These are phyloP conservation scores for Hyphopichia fennica DNA, from an alignment of 1,139 yeast species.

Conservation along the genomic window DNA sequence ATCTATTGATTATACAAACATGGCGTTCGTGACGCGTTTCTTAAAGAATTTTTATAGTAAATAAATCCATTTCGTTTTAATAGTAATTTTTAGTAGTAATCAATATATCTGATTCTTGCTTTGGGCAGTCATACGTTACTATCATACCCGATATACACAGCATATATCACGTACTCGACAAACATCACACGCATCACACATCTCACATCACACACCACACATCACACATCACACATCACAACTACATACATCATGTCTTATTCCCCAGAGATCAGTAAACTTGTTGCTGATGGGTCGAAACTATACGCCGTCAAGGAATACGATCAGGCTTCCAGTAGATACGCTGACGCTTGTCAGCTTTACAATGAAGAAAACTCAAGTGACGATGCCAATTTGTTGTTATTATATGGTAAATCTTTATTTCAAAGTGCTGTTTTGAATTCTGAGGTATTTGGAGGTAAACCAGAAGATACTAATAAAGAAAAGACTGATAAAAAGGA, in stretches of 20 bases:
- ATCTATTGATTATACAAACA: too few relatives aligned
- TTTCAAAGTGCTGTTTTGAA: conserved; percentile 75
- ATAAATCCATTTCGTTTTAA: too few relatives aligned
- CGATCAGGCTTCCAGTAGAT: conserved; percentile 68
- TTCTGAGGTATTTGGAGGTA: conserved; percentile 79
- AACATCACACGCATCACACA: not conserved
- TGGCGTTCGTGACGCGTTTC: too few relatives aligned
- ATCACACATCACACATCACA: too few relatives aligned
- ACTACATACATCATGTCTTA: conserved; percentile 16
- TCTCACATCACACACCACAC: too few relatives aligned
- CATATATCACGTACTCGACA: too few relatives aligned
- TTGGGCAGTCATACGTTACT: too few relatives aligned
- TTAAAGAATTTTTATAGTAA: too few relatives aligned
- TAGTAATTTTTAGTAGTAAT: too few relatives aligned
- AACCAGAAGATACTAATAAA: conserved; percentile 11
- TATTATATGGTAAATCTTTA: conserved; percentile 76
- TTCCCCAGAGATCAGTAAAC: conserved; percentile 37
- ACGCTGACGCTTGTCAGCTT: conserved; percentile 72
- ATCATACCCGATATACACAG: too few relatives aligned
- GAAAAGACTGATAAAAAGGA: conserved; percentile 16
- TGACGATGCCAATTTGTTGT: conserved; percentile 70
- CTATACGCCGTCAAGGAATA: conserved; percentile 62
- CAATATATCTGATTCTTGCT: too few relatives aligned
- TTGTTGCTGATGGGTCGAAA: conserved; percentile 60
- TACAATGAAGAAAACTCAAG: conserved; percentile 50